These are phyloP conservation scores for Fusarium solani-melongenae DNA, from an alignment of 2,329 filamentous ascomycete genomes.

Conservation along the genomic window DNA sequence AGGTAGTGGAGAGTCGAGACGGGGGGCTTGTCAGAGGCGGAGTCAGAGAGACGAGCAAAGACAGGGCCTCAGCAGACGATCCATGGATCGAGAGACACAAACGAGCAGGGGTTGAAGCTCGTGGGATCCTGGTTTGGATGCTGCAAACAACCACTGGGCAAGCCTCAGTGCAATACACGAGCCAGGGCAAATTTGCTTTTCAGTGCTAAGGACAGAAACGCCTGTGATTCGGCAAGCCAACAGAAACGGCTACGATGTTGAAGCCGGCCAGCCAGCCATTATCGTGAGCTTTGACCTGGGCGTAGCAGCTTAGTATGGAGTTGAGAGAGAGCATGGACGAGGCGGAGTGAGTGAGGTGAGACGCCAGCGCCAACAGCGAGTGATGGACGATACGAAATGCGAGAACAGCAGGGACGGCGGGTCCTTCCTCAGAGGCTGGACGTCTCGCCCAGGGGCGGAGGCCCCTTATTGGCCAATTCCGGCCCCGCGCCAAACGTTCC, in stretches of 20 bases:
- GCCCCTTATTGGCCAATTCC: slow-evolving; percentile 30
- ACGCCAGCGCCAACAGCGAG: slow-evolving; percentile 19
- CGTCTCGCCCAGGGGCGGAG: slow-evolving; percentile 30
- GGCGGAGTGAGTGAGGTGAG: slow-evolving; percentile 9
- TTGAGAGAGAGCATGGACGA: slow-evolving; percentile 9
- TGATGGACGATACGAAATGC: slow-evolving; percentile 23
- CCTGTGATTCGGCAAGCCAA: slow-evolving; percentile 19
- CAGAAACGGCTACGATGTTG: neutral
- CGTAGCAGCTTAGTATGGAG: slow-evolving; percentile 19
- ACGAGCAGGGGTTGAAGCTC: slow-evolving; percentile 30
- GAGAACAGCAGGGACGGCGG: slow-evolving; percentile 29
- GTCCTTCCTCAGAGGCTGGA: slow-evolving; percentile 23
- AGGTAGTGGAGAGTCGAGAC: slow-evolving; percentile 28
- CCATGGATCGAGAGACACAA: slow-evolving; percentile 27
- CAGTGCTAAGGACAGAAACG: neutral
- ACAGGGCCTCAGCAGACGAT: slow-evolving; percentile 15
- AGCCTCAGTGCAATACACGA: slow-evolving; percentile 21
- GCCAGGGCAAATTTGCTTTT: slow-evolving; percentile 17
- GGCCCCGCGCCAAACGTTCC: slow-evolving; percentile 33
- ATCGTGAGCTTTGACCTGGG: slow-evolving; percentile 27
- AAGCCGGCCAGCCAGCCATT: neutral
- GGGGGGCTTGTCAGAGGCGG: slow-evolving; percentile 33
- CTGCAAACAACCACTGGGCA: slow-evolving; percentile 31
- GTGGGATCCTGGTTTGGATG: slow-evolving; percentile 12
- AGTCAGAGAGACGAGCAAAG: slow-evolving; percentile 33